phyloP scores from a whole-genome alignment of 768 basidiomycete genomes.

The Amanita phalloides region DNA sequence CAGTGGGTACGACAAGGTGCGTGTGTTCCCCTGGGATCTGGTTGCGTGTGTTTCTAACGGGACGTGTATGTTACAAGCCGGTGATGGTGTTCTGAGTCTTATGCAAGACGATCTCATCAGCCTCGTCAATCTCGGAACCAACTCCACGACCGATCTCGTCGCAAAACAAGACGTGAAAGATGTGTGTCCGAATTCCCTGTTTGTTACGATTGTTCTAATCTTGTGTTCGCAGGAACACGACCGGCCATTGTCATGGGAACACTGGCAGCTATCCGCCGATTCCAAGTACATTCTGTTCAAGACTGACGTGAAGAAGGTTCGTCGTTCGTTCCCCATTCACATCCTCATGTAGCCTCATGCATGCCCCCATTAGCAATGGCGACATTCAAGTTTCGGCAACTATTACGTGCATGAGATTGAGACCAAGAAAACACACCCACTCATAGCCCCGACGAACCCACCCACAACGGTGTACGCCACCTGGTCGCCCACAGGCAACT shows the following conservation, averaged over 20 bases:
- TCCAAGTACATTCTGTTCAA: conserved; percentile 84
- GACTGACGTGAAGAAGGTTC: conserved; percentile 62
- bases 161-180: conserved; percentile 47
- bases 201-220: neutral
- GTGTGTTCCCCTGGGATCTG: conserved; percentile 10
- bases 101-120: conserved; percentile 53
- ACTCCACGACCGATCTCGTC: conserved; percentile 54
- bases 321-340: neutral
- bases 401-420: conserved; percentile 85
- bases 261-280: conserved; percentile 85
- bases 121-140: conserved; percentile 73
- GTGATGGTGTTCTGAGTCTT: conserved; percentile 85
- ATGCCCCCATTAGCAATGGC: conserved; percentile 66
- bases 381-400: conserved; percentile 82
- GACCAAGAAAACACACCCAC: conserved; percentile 55
- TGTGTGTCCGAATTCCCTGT: conserved; percentile 27
- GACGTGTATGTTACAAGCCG: conserved; percentile 39
- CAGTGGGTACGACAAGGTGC: conserved; percentile 91
- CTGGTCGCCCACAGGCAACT: conserved; percentile 80
- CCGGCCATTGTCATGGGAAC: conserved; percentile 32
- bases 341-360: neutral
- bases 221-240: conserved; percentile 39
- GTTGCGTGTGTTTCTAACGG: neutral
- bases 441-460: conserved; percentile 58
- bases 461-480: conserved; percentile 69